phyloP scores from a whole-genome alignment of 2,329 filamentous ascomycete species.

The Apiospora rasikravindrae region DNA sequence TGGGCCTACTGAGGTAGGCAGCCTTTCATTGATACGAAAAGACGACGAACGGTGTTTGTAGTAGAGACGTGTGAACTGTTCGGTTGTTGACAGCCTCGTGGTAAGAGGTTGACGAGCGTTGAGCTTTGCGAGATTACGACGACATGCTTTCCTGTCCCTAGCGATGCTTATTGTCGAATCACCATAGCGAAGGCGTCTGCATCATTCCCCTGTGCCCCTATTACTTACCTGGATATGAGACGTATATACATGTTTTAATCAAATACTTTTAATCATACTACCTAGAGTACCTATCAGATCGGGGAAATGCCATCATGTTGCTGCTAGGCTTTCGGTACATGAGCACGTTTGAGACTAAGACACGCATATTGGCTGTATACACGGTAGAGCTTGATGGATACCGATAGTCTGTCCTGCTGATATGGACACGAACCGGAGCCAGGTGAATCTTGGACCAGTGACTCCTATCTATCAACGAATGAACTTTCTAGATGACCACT shows the following conservation, averaged over 20 bases:
- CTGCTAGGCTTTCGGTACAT: neutral
- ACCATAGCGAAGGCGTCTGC: neutral
- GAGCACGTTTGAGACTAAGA: neutral
- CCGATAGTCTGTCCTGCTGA: too few species aligned
- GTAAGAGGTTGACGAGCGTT: neutral
- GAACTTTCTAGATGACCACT: neutral
- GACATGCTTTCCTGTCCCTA: neutral
- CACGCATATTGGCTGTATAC: neutral
- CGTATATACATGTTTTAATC: conserved; percentile 5
- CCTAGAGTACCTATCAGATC: neutral
- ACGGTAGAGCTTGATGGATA: neutral
- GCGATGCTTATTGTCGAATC: neutral
- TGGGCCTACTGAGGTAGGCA: neutral
- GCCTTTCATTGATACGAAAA: neutral
- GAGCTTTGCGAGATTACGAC: neutral
- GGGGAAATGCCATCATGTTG: neutral
- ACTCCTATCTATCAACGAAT: neutral
- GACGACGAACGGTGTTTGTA: neutral
- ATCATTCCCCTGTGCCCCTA: neutral
- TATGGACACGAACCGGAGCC: neutral
- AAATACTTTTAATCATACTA: neutral
- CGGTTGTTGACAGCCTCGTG: neutral
- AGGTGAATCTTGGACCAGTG: neutral
- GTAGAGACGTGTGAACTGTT: neutral
- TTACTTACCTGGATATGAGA: conserved; percentile 6